Evolutionary conservation across 768 basidiomycete genomes (phyloP).

Genomic region (Boletus bicolor): DNA sequence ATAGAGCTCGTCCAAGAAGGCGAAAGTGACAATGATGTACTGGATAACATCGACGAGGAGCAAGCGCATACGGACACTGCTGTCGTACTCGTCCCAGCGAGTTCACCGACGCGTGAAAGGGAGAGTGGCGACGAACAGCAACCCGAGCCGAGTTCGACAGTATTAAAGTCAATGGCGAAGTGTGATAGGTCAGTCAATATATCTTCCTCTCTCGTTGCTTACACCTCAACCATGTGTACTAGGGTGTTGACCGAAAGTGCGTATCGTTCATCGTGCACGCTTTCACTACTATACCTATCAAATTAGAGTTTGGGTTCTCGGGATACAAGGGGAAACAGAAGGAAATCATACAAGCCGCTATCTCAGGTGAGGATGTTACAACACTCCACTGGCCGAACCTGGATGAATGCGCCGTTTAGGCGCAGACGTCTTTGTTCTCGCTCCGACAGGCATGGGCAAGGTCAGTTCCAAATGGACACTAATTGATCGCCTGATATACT

Average conservation of each 20-base stretch:
- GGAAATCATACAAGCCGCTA: constrained; percentile 69
- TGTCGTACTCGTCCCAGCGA: constrained; percentile 18
- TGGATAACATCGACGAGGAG: constrained; percentile 25
- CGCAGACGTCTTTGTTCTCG: constrained; percentile 72
- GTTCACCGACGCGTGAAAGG: constrained; percentile 4
- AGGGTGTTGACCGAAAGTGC: constrained; percentile 29
- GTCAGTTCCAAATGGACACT: constrained; percentile 31
- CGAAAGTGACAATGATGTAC: constrained; percentile 21
- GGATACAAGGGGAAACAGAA: constrained; percentile 76
- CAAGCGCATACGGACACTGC: constrained; percentile 2
- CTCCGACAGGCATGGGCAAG: constrained; percentile 90
- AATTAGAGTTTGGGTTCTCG: constrained; percentile 63
- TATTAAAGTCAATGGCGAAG: not conserved
- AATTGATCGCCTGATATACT: not conserved
- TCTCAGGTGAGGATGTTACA: constrained; percentile 43
- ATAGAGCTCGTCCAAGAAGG: constrained; percentile 1
- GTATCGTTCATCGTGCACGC: not conserved
- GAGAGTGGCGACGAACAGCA: constrained; percentile 1
- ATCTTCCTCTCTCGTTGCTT: not conserved
- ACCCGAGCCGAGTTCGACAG: not conserved
- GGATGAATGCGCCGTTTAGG: constrained; percentile 37
- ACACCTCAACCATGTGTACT: not conserved
- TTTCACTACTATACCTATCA: not conserved
- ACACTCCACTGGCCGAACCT: not conserved
- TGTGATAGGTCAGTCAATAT: constrained; percentile 16